phyloP scores from a whole-genome alignment of 345 rosid genomes.

The Aurinia saxatilis region DNA sequence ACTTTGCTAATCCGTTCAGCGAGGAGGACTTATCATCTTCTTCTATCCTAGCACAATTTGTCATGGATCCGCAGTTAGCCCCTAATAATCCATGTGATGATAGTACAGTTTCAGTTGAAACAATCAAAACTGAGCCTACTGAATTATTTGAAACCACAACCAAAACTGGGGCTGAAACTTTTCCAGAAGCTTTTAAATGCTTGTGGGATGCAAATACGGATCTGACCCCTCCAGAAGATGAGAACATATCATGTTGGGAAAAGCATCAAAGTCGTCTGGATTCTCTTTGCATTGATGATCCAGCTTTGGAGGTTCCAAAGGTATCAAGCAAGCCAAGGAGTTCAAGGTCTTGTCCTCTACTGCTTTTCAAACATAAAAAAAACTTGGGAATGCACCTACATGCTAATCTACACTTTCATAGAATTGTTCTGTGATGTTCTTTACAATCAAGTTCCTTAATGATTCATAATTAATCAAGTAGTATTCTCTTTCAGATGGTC shows the following conservation, averaged over 20 bases:
- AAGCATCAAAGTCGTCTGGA: slow-evolving; percentile 43
- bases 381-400: slow-evolving; percentile 26
- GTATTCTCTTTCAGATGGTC: slow-evolving; percentile 65
- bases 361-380: slow-evolving; percentile 54
- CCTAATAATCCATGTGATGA: slow-evolving; percentile 23
- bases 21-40: slow-evolving; percentile 33
- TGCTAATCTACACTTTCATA: slow-evolving; percentile 47
- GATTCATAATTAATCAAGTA: slow-evolving; percentile 2
- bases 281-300: slow-evolving; percentile 46
- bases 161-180: slow-evolving; percentile 21
- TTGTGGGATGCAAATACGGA: slow-evolving; percentile 61
- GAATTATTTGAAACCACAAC: slow-evolving; percentile 14
- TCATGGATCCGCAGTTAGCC: slow-evolving; percentile 56
- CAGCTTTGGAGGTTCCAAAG: slow-evolving; percentile 20
- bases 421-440: slow-evolving; percentile 10
- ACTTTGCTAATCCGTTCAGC: slow-evolving; percentile 23
- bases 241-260: slow-evolving; percentile 54
- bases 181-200: slow-evolving; percentile 23
- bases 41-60: slow-evolving; percentile 39
- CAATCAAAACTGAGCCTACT: slow-evolving; percentile 22
- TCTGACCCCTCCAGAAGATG: slow-evolving; percentile 53
- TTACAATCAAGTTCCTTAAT: not conserved
- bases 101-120: slow-evolving; percentile 15
- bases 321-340: slow-evolving; percentile 33
- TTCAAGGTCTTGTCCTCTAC: slow-evolving; percentile 56